phyloP scores from a whole-genome alignment of 1,284 basidiomycete species.

The Papiliotrema fonsecae region DNA sequence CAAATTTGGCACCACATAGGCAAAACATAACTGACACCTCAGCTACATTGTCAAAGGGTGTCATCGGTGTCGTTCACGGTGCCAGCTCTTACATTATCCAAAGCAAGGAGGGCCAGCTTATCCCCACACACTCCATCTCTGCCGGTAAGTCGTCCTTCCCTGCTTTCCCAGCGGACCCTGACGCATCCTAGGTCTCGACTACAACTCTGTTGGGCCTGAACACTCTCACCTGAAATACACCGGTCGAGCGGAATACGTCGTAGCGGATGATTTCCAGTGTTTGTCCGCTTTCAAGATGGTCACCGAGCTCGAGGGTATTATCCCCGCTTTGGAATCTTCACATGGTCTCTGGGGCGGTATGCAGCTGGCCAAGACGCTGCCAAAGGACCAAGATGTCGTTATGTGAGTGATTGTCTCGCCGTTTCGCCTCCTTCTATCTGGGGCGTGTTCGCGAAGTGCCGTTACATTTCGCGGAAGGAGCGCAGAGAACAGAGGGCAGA shows the following conservation, averaged over 20 bases:
- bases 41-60: constrained; percentile 84
- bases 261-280: constrained; percentile 89
- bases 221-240: constrained; percentile 95
- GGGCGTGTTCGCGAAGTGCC: too few species aligned
- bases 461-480: too few species aligned
- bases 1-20: too few species aligned
- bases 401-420: constrained; percentile 68
- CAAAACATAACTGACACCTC: neutral
- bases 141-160: constrained; percentile 57
- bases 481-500: too few species aligned
- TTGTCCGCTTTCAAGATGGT: constrained; percentile 85
- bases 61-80: constrained; percentile 92
- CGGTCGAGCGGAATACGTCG: constrained; percentile 86
- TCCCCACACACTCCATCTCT: constrained; percentile 94
- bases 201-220: constrained; percentile 79
- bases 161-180: constrained; percentile 60
- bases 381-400: constrained; percentile 81
- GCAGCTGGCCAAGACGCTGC: constrained; percentile 74
- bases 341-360: constrained; percentile 94
- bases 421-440: too few species aligned
- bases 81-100: constrained; percentile 91
- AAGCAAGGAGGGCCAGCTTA: constrained; percentile 81
- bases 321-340: constrained; percentile 91
- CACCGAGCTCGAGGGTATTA: constrained; percentile 94
- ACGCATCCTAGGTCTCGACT: constrained; percentile 38